Conservation (phyloP, 345 rosid species). For the Trapa bicornis region DNA sequence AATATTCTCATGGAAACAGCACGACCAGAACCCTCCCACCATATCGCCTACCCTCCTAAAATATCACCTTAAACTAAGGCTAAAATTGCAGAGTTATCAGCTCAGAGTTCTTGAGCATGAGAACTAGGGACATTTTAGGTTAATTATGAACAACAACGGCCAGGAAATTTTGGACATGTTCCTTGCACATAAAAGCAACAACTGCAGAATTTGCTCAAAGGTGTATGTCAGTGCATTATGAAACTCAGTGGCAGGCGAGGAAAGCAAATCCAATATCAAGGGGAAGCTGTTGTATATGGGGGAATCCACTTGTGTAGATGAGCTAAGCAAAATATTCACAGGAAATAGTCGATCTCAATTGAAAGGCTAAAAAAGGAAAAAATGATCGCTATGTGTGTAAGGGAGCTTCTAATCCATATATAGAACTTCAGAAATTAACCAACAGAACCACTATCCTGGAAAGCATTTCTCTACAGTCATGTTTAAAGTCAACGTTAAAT, state of each 20-base stretch:
- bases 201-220: not conserved
- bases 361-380: not conserved
- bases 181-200: not conserved
- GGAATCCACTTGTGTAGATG: not conserved
- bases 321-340: not conserved
- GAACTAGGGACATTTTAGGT: not conserved
- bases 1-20: not conserved
- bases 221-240: not conserved
- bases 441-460: slow-evolving; percentile 1
- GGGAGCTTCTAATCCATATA: not conserved
- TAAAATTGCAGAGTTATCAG: not conserved
- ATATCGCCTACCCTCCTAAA: not conserved
- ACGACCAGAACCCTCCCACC: not conserved
- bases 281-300: not conserved
- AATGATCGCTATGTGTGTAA: not conserved
- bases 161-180: not conserved
- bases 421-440: not conserved
- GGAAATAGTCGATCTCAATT: not conserved
- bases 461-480: not conserved
- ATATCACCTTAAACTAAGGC: not conserved
- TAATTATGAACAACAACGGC: not conserved
- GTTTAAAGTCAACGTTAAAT: not conserved
- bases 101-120: not conserved
- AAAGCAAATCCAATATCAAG: not conserved
- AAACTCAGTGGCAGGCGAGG: not conserved